Evolutionary conservation across 495 filamentous ascomycete species (phyloP).

Genomic region (Aspergillus olivimuriae): DNA sequence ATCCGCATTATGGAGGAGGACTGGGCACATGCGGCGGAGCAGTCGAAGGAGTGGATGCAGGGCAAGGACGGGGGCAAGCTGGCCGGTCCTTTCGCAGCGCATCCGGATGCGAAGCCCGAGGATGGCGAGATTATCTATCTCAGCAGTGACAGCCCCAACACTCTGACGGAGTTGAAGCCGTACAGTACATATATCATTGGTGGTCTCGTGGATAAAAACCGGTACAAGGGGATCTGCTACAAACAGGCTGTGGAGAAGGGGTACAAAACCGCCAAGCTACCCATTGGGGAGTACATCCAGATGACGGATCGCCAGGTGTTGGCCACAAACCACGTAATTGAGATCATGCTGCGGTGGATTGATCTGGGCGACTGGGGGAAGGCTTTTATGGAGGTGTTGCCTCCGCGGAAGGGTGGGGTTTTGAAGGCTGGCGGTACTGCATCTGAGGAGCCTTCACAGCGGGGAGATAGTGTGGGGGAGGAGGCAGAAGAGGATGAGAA

Average conservation of each 20-base stretch:
- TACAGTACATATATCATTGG: slow-evolving; percentile 91
- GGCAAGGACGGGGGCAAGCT: slow-evolving; percentile 43
- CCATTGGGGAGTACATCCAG: slow-evolving; percentile 85
- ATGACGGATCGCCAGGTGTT: slow-evolving; percentile 81
- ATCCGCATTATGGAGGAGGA: slow-evolving; percentile 63
- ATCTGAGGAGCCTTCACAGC: slow-evolving; percentile 7
- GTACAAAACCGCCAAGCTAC: slow-evolving; percentile 81
- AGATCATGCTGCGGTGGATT: slow-evolving; percentile 93
- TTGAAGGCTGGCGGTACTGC: slow-evolving; percentile 27
- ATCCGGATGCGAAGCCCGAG: slow-evolving; percentile 31
- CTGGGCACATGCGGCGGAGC: slow-evolving; percentile 56
- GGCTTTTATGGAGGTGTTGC: slow-evolving; percentile 81
- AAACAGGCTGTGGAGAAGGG: slow-evolving; percentile 66
- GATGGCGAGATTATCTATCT: slow-evolving; percentile 74
- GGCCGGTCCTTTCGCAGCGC: slow-evolving; percentile 46
- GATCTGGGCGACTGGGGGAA: slow-evolving; percentile 82
- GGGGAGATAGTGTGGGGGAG: slow-evolving; percentile 9
- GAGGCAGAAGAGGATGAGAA: slow-evolving; percentile 25
- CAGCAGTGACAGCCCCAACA: slow-evolving; percentile 77
- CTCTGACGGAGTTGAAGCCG: slow-evolving; percentile 69
- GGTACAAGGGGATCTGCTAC: slow-evolving; percentile 92
- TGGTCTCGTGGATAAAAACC: slow-evolving; percentile 89
- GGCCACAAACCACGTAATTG: slow-evolving; percentile 88
- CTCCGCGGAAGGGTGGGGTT: slow-evolving; percentile 72
- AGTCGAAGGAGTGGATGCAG: slow-evolving; percentile 55